These are phyloP conservation scores for Suhomyces maxii DNA, from an alignment of 1,139 yeast genomes.

Conservation along the genomic window DNA sequence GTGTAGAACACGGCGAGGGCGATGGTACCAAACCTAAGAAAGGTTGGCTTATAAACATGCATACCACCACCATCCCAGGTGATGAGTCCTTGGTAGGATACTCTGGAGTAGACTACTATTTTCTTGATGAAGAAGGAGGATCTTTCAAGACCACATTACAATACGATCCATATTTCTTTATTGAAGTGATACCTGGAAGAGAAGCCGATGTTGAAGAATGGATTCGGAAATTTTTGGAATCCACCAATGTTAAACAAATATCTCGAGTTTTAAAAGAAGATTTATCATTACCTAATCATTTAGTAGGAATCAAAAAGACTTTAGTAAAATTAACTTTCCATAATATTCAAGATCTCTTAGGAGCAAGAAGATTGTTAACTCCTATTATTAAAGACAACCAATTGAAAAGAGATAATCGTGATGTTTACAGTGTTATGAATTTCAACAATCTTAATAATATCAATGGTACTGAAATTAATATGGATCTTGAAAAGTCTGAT, in stretches of 20 bases:
- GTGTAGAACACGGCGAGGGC: conserved; percentile 63
- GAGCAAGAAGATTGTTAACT: conserved; percentile 65
- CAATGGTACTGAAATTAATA: conserved; percentile 18
- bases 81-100: conserved; percentile 50
- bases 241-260: conserved; percentile 53
- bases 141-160: conserved; percentile 82
- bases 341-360: conserved; percentile 70
- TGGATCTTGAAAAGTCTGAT: conserved; percentile 14
- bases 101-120: conserved; percentile 92
- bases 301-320: conserved; percentile 70
- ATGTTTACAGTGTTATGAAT: conserved; percentile 62
- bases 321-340: conserved; percentile 72
- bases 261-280: conserved; percentile 71
- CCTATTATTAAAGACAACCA: conserved; percentile 76
- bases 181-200: conserved; percentile 63
- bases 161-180: conserved; percentile 84
- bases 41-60: conserved; percentile 94
- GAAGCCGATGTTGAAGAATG: conserved; percentile 89
- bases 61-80: conserved; percentile 60
- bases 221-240: conserved; percentile 66
- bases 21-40: conserved; percentile 54
- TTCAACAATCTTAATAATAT: conserved; percentile 34
- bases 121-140: conserved; percentile 97
- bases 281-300: conserved; percentile 76
- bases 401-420: conserved; percentile 62